Conservation (phyloP, 1,284 basidiomycete species). For the Rhodotorula mucilaginosa region DNA sequence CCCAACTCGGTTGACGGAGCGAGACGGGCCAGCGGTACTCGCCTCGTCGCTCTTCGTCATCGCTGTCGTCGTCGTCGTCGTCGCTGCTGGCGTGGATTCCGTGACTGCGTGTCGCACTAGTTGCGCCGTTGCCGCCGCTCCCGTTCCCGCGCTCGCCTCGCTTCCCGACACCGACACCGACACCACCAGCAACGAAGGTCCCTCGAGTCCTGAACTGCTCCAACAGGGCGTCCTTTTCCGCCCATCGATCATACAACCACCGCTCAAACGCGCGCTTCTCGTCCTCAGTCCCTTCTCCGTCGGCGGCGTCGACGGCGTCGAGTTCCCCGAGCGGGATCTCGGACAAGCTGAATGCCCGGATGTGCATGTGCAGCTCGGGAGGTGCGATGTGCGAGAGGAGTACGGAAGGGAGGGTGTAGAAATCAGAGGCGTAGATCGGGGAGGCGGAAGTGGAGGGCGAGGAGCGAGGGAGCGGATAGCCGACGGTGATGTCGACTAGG, state of each 20-base stretch:
- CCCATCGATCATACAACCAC: constrained; percentile 81
- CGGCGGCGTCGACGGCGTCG: neutral
- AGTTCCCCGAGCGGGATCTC: constrained; percentile 34
- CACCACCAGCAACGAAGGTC: neutral
- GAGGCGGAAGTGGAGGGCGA: constrained; percentile 1
- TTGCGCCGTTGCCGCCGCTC: neutral
- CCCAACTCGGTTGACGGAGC: constrained; percentile 8
- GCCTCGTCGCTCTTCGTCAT: constrained; percentile 2
- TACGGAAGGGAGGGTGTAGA: constrained; percentile 83
- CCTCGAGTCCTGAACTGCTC: constrained; percentile 20
- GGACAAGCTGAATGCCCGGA: constrained; percentile 68
- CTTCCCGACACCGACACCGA: neutral
- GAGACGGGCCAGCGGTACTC: constrained; percentile 10
- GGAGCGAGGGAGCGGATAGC: constrained; percentile 33
- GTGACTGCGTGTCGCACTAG: neutral
- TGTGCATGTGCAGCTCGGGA: constrained; percentile 80
- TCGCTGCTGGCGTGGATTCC: neutral
- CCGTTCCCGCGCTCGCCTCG: neutral
- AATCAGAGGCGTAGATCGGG: constrained; percentile 65
- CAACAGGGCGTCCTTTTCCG: constrained; percentile 70
- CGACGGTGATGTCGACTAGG: constrained; percentile 52
- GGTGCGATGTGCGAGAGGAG: constrained; percentile 71
- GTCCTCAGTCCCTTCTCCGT: constrained; percentile 60
- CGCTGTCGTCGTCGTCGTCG: neutral
- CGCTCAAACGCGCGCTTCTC: constrained; percentile 73